Percentiles rank a stretch among this genome's conserved stretches.
phyloP scores from a whole-genome alignment of 2,329 filamentous ascomycete species.

The Allantophomopsis cytisporea region DNA sequence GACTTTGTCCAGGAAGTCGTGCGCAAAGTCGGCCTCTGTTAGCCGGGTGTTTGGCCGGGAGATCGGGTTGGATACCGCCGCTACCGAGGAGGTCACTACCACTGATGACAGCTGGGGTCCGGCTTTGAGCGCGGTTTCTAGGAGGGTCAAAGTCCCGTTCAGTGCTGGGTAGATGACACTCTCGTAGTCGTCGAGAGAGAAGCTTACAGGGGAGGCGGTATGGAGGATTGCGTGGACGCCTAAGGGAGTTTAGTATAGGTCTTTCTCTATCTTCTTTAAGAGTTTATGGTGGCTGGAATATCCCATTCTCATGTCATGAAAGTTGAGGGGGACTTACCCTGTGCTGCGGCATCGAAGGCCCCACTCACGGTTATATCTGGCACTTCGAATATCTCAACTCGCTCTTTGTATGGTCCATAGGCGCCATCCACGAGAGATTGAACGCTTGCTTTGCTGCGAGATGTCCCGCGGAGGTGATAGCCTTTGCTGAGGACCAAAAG shows the following conservation, averaged over 20 bases:
- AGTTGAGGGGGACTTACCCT: constrained; percentile 6
- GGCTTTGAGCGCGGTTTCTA: constrained; percentile 16
- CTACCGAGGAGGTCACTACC: constrained; percentile 23
- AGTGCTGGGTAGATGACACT: constrained; percentile 12
- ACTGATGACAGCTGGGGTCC: constrained; percentile 23
- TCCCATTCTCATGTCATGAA: too few relatives aligned
- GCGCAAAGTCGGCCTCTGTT: constrained; percentile 16
- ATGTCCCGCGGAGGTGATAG: constrained; percentile 7
- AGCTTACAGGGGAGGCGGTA: constrained; percentile 16
- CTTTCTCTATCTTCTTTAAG: too few relatives aligned
- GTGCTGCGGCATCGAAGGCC: constrained; percentile 15
- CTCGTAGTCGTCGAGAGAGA: constrained; percentile 16
- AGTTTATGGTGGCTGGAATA: too few relatives aligned
- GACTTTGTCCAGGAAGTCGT: constrained; percentile 16
- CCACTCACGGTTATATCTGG: constrained; percentile 14
- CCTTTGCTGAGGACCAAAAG: constrained; percentile 13
- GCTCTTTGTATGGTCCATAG: constrained; percentile 12
- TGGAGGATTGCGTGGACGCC: constrained; percentile 17
- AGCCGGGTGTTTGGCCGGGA: constrained; percentile 9
- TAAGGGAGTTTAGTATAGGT: constrained; percentile 1
- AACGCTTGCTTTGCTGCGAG: constrained; percentile 11
- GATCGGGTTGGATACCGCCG: constrained; percentile 12
- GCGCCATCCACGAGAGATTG: constrained; percentile 12
- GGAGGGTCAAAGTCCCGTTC: constrained; percentile 13
- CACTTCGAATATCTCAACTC: constrained; percentile 14